phyloP scores from a whole-genome alignment of 1,284 basidiomycete species.

The Cutaneotrichosporon mucoides region DNA sequence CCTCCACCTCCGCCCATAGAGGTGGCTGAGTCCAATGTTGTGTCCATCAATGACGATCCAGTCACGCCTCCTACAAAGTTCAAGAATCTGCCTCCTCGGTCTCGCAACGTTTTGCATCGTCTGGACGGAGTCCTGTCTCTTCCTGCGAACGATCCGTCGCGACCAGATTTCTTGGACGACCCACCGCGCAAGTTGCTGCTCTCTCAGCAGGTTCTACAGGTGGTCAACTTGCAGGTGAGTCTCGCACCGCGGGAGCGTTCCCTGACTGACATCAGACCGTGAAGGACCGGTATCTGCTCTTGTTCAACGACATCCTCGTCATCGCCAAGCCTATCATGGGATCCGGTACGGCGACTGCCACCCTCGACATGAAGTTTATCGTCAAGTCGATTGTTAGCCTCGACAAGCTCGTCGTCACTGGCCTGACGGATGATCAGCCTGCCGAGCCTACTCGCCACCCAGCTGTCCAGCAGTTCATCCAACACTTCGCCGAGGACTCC shows the following conservation, averaged over 20 bases:
- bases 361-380: conserved; percentile 74
- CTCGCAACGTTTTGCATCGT: conserved; percentile 27
- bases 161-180: conserved; percentile 67
- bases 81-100: not conserved
- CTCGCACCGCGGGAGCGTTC: not conserved
- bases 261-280: conserved; percentile 57
- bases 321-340: conserved; percentile 58
- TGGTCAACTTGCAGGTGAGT: conserved; percentile 60
- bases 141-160: conserved; percentile 53
- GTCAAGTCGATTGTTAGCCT: conserved; percentile 83
- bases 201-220: conserved; percentile 83
- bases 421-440: conserved; percentile 32
- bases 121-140: conserved; percentile 57
- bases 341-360: conserved; percentile 60
- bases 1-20: conserved; percentile 19
- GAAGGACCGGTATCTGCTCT: conserved; percentile 92
- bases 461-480: conserved; percentile 63
- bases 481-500: conserved; percentile 69
- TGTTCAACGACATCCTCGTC: conserved; percentile 91
- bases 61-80: not conserved
- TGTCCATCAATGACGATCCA: conserved; percentile 18
- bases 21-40: conserved; percentile 15
- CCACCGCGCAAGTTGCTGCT: conserved; percentile 80
- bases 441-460: conserved; percentile 54
- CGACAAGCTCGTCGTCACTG: conserved; percentile 52